Evolutionary conservation across 2,329 filamentous ascomycete genomes (phyloP), one percentile per base, ranked within the genome.

Genomic region (Thermothelomyces thermophilus): DNA sequence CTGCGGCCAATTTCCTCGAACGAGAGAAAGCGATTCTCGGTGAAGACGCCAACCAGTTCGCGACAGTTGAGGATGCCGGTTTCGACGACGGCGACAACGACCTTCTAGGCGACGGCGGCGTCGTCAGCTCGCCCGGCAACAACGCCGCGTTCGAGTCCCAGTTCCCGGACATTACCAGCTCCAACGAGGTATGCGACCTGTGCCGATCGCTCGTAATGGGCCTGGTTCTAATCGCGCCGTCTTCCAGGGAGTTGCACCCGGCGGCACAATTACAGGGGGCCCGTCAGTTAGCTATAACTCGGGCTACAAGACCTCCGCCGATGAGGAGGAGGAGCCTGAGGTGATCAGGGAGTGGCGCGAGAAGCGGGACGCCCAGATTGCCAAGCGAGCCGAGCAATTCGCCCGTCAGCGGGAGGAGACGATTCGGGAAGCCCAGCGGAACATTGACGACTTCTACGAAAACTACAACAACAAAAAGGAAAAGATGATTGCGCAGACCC

Each of bases 401-500:
- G 81, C 83, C 36, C 76, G 82, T 58, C 88, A 90, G 72, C 93
- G 93, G 67, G 80, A 82, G 56, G 84, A 91, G 67, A 96, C 90
- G 1, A 73, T 96, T 65, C 83, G 88, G 67, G 89, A 93, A 60
- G 93, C 93, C 10, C 89, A 90, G 65, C 80, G 90, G 66, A 93
- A 94, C 68, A 95, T 98, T 57, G 93, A 98, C 67, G 93, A 96
- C 68, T 98, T 97, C 73, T 98, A 98, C 76, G 90, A 96, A 66
- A 96, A 95, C 71, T 98, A 98, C 76, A 97, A 97, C 75, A 84
- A 86, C 69, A 95, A 96, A 74, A 91, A 93, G 68, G 93, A 98
- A 68, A 97, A 97, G 79, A 82, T 80, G 52, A 85, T 96, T 59
- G 77, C 85, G 19, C 88, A 95, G 73, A 93, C 91, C 50, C 82